Percentiles rank a stretch among this genome's conserved stretches.
phyloP scores from a whole-genome alignment of 1,284 basidiomycete genomes.

The Fomitopsis betulina region DNA sequence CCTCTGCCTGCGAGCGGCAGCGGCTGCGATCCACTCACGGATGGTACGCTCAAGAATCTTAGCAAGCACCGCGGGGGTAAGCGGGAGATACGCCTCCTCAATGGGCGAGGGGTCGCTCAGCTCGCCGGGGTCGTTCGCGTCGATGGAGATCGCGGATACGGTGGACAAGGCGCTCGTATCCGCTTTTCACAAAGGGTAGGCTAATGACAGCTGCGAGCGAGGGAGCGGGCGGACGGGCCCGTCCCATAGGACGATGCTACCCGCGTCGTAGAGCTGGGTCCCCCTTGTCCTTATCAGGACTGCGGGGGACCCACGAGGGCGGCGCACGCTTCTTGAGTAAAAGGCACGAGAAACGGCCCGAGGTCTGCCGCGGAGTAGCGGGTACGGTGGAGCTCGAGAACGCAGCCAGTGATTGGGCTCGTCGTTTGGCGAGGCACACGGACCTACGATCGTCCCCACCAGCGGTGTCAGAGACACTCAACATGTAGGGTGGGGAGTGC shows the following conservation, averaged over 20 bases:
- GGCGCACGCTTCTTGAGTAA: constrained; percentile 10
- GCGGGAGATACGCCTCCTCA: constrained; percentile 63
- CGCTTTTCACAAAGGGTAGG: constrained; percentile 38
- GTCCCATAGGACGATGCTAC: constrained; percentile 64
- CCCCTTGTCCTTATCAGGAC: constrained; percentile 1
- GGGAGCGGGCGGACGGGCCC: constrained; percentile 38
- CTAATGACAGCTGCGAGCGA: constrained; percentile 2
- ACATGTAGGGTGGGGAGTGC: neutral
- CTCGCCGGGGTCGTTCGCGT: constrained; percentile 37
- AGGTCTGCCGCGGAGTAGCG: constrained; percentile 39
- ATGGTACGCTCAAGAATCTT: constrained; percentile 44
- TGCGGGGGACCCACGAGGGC: neutral
- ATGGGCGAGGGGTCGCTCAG: constrained; percentile 54
- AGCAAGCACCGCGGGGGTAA: constrained; percentile 49
- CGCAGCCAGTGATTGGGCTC: constrained; percentile 58
- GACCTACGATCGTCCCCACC: constrained; percentile 33
- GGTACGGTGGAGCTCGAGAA: constrained; percentile 47
- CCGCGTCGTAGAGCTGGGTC: constrained; percentile 57
- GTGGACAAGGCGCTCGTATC: constrained; percentile 22
- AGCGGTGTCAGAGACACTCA: neutral
- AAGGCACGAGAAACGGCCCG: constrained; percentile 44
- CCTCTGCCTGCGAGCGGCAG: constrained; percentile 2
- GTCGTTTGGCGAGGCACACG: constrained; percentile 48
- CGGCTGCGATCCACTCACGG: constrained; percentile 25
- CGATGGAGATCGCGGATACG: constrained; percentile 13